Percentiles rank a stretch among this genome's conserved stretches.
phyloP scores from a whole-genome alignment of 192 early-diverging fungal genomes.

The Spizellomyces sp. region DNA sequence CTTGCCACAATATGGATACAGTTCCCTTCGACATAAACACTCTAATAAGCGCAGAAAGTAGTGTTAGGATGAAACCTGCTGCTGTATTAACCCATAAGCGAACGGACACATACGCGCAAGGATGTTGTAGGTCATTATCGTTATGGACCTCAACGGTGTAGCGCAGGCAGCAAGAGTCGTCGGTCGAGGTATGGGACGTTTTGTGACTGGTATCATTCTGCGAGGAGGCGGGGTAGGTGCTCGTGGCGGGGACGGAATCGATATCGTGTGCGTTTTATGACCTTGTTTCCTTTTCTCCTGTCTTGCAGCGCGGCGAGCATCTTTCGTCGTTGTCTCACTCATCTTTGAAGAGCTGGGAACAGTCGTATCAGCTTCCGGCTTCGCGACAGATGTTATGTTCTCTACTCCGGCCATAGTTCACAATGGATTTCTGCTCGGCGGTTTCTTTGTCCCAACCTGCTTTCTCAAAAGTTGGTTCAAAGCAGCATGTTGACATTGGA shows the following conservation, averaged over 20 bases:
- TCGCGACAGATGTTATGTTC: too few species aligned
- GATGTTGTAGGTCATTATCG: slow-evolving; percentile 39
- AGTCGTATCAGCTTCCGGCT: too few species aligned
- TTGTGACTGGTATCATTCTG: not conserved
- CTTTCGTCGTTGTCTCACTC: too few species aligned
- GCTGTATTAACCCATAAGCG: not conserved
- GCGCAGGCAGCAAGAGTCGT: not conserved
- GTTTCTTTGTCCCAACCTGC: too few species aligned
- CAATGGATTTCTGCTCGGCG: too few species aligned
- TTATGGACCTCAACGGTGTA: not conserved
- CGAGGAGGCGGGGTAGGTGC: not conserved
- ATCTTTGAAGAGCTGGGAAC: too few species aligned
- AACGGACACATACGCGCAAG: slow-evolving; percentile 27
- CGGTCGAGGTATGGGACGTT: not conserved
- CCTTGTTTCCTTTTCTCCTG: too few species aligned
- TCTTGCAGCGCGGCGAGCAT: too few species aligned
- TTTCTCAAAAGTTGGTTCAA: too few species aligned
- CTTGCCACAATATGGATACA: slow-evolving; percentile 34
- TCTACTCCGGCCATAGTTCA: too few species aligned
- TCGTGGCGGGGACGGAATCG: not conserved
- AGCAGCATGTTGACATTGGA: too few species aligned
- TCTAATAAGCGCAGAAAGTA: slow-evolving; percentile 4
- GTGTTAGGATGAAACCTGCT: not conserved
- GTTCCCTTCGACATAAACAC: slow-evolving; percentile 28
- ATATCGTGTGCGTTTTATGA: too few species aligned